Evolutionary conservation across 2,329 filamentous ascomycete genomes (phyloP).

Genomic region (Tolypocladium album): DNA sequence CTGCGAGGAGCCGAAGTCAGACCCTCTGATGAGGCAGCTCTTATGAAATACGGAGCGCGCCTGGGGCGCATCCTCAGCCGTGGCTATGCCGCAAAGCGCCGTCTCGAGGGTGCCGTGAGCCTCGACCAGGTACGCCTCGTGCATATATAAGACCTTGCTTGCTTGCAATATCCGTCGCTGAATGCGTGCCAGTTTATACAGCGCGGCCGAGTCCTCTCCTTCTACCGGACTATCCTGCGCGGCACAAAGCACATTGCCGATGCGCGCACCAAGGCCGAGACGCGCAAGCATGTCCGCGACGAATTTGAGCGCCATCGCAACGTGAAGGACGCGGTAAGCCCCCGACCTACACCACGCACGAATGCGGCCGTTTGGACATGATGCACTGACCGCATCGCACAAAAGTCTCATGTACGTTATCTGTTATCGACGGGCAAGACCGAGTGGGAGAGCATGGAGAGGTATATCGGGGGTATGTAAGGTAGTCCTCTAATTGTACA

Average conservation of each 20-base stretch:
- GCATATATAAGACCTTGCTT: background rate
- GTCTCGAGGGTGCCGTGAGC: slow-evolving; percentile 31
- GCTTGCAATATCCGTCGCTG: background rate
- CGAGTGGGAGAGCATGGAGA: slow-evolving; percentile 52
- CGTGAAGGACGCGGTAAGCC: slow-evolving; percentile 46
- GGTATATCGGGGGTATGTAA: slow-evolving; percentile 29
- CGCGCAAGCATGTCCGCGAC: slow-evolving; percentile 42
- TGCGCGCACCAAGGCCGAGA: slow-evolving; percentile 40
- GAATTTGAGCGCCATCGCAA: slow-evolving; percentile 50
- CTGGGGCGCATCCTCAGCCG: slow-evolving; percentile 16
- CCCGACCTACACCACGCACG: background rate
- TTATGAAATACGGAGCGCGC: slow-evolving; percentile 14
- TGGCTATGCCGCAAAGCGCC: slow-evolving; percentile 24
- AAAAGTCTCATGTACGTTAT: slow-evolving; percentile 49
- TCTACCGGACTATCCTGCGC: slow-evolving; percentile 49
- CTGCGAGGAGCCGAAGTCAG: background rate
- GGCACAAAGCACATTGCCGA: slow-evolving; percentile 42
- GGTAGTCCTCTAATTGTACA: slow-evolving; percentile 20
- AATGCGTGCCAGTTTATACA: slow-evolving; percentile 43
- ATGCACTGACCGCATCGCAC: background rate
- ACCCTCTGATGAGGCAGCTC: slow-evolving; percentile 7
- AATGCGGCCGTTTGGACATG: background rate
- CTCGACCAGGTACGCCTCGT: slow-evolving; percentile 43
- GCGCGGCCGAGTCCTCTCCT: slow-evolving; percentile 38
- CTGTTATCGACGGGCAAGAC: slow-evolving; percentile 54